A percentile compares a stretch with the other conserved stretches of the same genome.
These are phyloP conservation scores for Theileria parva DNA, from an alignment of 169 alveolate species.

Conservation along the genomic window DNA sequence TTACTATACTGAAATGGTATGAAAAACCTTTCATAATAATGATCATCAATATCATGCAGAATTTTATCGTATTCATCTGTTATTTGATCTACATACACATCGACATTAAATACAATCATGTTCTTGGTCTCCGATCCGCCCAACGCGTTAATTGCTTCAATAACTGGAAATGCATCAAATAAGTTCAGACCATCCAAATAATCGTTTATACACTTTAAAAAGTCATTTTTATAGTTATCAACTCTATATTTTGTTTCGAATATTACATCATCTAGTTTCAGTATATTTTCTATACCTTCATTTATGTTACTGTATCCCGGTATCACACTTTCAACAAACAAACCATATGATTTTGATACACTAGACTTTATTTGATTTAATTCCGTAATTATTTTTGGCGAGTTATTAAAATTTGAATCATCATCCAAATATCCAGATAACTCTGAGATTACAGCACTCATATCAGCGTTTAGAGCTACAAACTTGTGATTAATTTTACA, in stretches of 20 bases:
- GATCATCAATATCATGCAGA: neutral
- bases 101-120: neutral
- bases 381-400: neutral
- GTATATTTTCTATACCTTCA: neutral
- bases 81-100: neutral
- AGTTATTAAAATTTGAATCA: neutral
- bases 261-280: neutral
- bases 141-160: neutral
- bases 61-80: neutral
- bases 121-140: neutral
- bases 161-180: slow-evolving; percentile 8
- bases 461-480: neutral
- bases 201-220: neutral
- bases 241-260: slow-evolving; percentile 1
- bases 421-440: neutral
- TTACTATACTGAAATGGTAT: neutral
- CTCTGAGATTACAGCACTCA: neutral
- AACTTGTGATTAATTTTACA: neutral
- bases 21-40: neutral
- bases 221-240: neutral
- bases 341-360: neutral
- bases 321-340: neutral
- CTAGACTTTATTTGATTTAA: neutral
- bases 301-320: neutral
- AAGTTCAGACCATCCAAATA: neutral